phyloP scores from a whole-genome alignment of 2,329 filamentous ascomycete species.

The Lachnellula arida region DNA sequence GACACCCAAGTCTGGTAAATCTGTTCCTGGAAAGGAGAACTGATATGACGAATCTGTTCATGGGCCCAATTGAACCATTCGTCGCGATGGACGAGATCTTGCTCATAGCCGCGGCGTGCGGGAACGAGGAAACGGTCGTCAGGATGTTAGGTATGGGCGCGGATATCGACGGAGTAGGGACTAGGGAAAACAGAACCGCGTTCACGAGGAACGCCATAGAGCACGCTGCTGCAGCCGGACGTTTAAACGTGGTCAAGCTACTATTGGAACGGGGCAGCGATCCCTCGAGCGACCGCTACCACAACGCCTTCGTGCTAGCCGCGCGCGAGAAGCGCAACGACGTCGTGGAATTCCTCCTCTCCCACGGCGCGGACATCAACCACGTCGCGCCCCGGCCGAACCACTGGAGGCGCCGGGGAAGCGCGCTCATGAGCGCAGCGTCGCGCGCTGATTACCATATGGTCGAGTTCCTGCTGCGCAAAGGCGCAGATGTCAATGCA shows the following conservation, averaged over 20 bases:
- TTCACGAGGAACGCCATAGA: neutral
- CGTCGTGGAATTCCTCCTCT: neutral
- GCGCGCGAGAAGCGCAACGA: neutral
- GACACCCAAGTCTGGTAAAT: neutral
- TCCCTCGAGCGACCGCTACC: neutral
- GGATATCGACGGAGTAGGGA: neutral
- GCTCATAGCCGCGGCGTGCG: neutral
- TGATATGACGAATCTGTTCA: neutral
- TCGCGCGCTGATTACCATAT: neutral
- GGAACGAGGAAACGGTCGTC: neutral
- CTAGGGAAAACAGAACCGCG: neutral
- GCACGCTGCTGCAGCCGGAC: neutral
- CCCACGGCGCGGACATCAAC: neutral
- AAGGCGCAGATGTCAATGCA: neutral
- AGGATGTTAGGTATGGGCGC: neutral
- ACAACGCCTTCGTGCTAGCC: neutral
- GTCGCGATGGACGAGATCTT: neutral
- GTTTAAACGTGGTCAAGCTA: neutral
- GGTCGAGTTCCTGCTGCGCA: neutral
- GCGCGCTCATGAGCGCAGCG: neutral
- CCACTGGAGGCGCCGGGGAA: neutral
- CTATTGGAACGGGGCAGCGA: neutral
- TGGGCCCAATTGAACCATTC: neutral
- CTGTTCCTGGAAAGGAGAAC: neutral
- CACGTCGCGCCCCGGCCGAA: neutral